A percentile compares a stretch with the other conserved stretches of the same genome.
phyloP scores from a whole-genome alignment of 2,329 filamentous ascomycete genomes.

The Plectosphaerella sp. region DNA sequence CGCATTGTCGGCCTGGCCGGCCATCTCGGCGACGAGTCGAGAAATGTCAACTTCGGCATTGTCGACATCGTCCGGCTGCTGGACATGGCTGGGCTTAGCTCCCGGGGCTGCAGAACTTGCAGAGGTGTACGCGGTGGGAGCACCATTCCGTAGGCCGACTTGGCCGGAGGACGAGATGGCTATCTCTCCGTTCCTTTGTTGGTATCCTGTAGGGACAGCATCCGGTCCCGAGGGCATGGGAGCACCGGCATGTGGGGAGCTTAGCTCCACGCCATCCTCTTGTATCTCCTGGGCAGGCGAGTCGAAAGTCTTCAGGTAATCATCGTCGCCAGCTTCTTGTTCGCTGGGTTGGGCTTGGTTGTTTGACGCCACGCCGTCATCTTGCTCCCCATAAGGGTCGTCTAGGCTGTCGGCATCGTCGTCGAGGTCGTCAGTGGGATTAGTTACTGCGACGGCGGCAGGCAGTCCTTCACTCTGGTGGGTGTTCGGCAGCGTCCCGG shows the following conservation, averaged over 20 bases:
- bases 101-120: too few relatives aligned
- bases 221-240: too few relatives aligned
- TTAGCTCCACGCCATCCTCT: constrained; percentile 20
- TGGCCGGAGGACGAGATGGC: too few relatives aligned
- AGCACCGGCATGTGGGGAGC: too few relatives aligned
- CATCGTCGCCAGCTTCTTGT: constrained; percentile 32
- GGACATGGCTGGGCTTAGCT: background rate
- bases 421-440: constrained; percentile 19
- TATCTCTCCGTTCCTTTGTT: too few relatives aligned
- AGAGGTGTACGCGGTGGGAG: too few relatives aligned
- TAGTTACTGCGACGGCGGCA: background rate
- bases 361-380: constrained; percentile 22
- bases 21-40: constrained; percentile 36
- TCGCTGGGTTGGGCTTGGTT: constrained; percentile 20
- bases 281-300: constrained; percentile 34
- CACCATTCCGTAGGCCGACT: too few relatives aligned
- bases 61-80: constrained; percentile 16
- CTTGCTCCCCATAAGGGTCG: constrained; percentile 40
- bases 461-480: constrained; percentile 1
- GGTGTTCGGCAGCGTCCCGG: background rate
- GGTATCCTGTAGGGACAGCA: too few relatives aligned
- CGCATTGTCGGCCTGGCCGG: constrained; percentile 24
- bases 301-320: constrained; percentile 48
- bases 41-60: constrained; percentile 29
- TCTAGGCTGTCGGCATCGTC: constrained; percentile 39